phyloP scores from a whole-genome alignment of 2,329 filamentous ascomycete species.

The Fusarium vanettenii region DNA sequence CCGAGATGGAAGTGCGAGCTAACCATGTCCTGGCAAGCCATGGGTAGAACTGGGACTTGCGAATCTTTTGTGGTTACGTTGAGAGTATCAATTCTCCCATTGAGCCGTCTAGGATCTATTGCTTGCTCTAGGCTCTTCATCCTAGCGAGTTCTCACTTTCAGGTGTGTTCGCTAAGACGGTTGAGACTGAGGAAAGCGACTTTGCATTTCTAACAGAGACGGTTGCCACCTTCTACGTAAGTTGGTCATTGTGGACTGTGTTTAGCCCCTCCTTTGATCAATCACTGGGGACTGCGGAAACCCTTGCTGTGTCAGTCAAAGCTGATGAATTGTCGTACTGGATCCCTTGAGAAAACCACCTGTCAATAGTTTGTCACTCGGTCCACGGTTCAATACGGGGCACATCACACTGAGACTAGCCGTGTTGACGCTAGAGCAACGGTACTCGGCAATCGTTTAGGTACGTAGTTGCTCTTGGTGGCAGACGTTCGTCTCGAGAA shows the following conservation, averaged over 20 bases:
- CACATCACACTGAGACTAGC: neutral
- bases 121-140: neutral
- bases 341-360: neutral
- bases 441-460: neutral
- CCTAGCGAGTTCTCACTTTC: neutral
- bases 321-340: neutral
- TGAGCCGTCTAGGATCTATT: neutral
- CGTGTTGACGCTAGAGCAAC: neutral
- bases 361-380: neutral
- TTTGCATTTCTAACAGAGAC: neutral
- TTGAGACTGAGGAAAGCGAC: neutral
- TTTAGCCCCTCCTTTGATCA: neutral
- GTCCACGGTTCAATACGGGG: neutral
- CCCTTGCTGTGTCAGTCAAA: neutral
- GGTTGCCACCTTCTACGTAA: neutral
- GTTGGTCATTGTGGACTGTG: neutral
- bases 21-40: neutral
- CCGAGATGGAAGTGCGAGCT: neutral
- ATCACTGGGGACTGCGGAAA: neutral
- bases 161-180: neutral
- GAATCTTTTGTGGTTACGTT: neutral
- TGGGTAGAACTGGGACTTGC: neutral
- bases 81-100: neutral
- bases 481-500: neutral
- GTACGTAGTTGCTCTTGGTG: neutral